Evolutionary conservation across 495 filamentous ascomycete species (phyloP), one percentile per base, ranked within the genome.

Genomic region (Aspergillus indologenus): DNA sequence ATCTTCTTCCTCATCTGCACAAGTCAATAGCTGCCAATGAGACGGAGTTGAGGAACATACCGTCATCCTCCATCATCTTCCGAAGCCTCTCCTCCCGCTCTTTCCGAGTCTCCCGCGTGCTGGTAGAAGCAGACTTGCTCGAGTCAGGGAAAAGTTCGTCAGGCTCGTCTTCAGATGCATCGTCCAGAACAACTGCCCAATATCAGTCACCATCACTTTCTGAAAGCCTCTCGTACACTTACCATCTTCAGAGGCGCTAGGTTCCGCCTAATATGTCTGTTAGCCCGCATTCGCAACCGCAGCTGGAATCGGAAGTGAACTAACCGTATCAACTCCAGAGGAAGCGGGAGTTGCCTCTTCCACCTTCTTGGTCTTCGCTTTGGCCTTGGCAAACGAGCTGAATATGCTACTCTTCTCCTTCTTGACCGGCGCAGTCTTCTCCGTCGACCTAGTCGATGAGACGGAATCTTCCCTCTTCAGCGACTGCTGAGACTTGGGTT

Each of bases 21-120:
- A 43, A 0, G 21, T 42, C 11, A 21, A 24, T 14, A 17, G 19
- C 21, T 19, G n/a, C 20, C 15, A 15, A 20, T 14, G 3, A 48
- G 2, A n/a, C n/a, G 5, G 5, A 15, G 18, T 19, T 23, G 3
- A 8, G 2, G 5, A 78, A 69, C 53, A 74, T 83, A 66, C 87
- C 88, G 44, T 89, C 86, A 64, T 90, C 83, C 26, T 96, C 90
- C 91, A 96, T 95, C 91, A 96, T 95, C 57, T 84, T 83, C 49
- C 78, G 82, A 14, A 96, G 79, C 56, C 81, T 81, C 45, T 87
- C 90, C 67, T 91, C 85, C 18, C 90, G 85, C 56, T 90, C 85
- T 56, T 83, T 87, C 62, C 83, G 83, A 11, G 74, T 80, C 69
- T 86, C 85, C 20, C 83, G 75, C n/a, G 69, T 71, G 20, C 70